phyloP scores from a whole-genome alignment of 169 alveolate genomes.

The Plasmodium gonderi region DNA sequence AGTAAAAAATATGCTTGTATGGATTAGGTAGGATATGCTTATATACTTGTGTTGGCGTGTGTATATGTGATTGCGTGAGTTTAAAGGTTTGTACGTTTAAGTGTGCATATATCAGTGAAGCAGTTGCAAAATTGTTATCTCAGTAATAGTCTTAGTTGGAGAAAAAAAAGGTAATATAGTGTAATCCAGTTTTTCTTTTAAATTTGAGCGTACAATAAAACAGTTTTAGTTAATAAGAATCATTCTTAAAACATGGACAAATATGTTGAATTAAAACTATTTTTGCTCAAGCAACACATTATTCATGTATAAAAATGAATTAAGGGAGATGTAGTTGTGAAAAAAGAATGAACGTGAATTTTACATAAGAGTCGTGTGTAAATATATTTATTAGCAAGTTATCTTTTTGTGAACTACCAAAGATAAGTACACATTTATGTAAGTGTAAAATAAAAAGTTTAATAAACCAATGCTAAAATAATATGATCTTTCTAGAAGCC shows the following conservation, averaged over 20 bases:
- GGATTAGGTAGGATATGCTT: no score
- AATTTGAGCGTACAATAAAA: constrained; percentile 11
- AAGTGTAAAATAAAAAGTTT: neutral
- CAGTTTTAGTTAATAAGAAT: constrained; percentile 11
- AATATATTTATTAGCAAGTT: neutral
- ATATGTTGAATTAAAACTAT: neutral
- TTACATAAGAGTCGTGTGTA: neutral
- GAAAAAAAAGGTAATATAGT: neutral
- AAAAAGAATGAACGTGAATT: neutral
- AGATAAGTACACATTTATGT: neutral
- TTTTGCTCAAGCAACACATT: neutral
- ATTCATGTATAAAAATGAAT: neutral
- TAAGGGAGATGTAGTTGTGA: neutral
- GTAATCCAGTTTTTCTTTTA: neutral
- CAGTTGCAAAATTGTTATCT: neutral
- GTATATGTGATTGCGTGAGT: neutral
- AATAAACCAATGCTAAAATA: neutral
- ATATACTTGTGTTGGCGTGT: constrained; percentile 1
- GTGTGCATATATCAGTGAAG: neutral
- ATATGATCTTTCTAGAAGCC: neutral
- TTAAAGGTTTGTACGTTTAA: neutral
- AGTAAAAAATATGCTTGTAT: neutral
- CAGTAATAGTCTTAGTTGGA: neutral
- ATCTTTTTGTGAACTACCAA: neutral
- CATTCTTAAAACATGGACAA: constrained; percentile 14